Percentiles rank a stretch among this genome's conserved stretches.
Evolutionary conservation across 2,329 filamentous ascomycete species (phyloP).

Genomic region (Exophiala xenobiotica): DNA sequence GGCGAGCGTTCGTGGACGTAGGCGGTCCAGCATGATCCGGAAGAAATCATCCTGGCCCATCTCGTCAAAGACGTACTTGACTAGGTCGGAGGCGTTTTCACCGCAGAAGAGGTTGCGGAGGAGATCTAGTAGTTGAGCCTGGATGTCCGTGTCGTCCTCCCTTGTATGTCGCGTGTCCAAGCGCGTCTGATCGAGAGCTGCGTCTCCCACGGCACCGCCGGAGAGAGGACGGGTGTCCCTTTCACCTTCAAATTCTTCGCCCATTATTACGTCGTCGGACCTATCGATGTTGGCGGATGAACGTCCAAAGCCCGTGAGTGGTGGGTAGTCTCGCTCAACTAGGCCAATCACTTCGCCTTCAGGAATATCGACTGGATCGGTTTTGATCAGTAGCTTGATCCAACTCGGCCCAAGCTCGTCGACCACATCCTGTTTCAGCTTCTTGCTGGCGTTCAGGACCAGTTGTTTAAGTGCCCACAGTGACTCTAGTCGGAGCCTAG

Average conservation of each 20-base stretch:
- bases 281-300: conserved; percentile 4
- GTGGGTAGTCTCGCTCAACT: conserved; percentile 29
- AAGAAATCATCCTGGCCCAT: conserved; percentile 78
- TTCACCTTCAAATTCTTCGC: conserved; percentile 32
- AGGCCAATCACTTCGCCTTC: conserved; percentile 30
- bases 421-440: conserved; percentile 73
- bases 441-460: conserved; percentile 68
- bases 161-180: conserved; percentile 62
- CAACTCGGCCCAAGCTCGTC: conserved; percentile 75
- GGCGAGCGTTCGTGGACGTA: conserved; percentile 56
- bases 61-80: conserved; percentile 75
- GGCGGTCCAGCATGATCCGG: conserved; percentile 74
- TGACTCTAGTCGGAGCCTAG: conserved; percentile 77
- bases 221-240: conserved; percentile 1
- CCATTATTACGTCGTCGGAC: conserved; percentile 30
- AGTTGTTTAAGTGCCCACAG: conserved; percentile 94
- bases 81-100: conserved; percentile 64
- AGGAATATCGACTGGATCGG: conserved; percentile 43
- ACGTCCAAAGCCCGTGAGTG: conserved; percentile 3
- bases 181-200: conserved; percentile 62
- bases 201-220: conserved; percentile 3
- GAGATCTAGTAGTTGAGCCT: conserved; percentile 87
- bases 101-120: conserved; percentile 84
- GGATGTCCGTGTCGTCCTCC: conserved; percentile 77
- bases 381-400: conserved; percentile 75